Conservation (phyloP, 2,329 filamentous ascomycete genomes). For the Periconia digitata region DNA sequence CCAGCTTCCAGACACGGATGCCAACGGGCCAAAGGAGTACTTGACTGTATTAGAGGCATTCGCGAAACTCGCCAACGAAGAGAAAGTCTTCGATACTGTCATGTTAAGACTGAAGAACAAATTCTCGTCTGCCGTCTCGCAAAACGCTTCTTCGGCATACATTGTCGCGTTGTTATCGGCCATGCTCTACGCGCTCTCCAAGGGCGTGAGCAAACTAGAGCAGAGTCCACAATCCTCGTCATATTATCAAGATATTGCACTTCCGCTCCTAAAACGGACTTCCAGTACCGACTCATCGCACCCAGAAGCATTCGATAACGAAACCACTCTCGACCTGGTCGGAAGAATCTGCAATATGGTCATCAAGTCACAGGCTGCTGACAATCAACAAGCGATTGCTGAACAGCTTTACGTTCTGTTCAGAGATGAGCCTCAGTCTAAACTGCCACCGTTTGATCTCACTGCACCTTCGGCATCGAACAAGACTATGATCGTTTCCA, state of each 20-base stretch:
- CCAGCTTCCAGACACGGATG: conserved; percentile 60
- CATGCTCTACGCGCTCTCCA: conserved; percentile 62
- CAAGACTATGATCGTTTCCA: conserved; percentile 58
- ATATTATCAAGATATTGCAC: conserved; percentile 52
- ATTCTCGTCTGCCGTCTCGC: conserved; percentile 58
- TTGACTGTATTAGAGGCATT: conserved; percentile 63
- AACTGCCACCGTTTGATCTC: conserved; percentile 35
- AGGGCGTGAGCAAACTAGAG: conserved; percentile 56
- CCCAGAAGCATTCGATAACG: conserved; percentile 45
- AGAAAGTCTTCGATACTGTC: conserved; percentile 64
- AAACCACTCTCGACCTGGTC: conserved; percentile 59
- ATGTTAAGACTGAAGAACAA: conserved; percentile 66
- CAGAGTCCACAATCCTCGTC: conserved; percentile 39
- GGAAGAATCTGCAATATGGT: conserved; percentile 64
- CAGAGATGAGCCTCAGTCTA: conserved; percentile 30
- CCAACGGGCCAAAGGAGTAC: conserved; percentile 51
- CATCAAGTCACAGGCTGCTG: conserved; percentile 54
- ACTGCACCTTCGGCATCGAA: conserved; percentile 37
- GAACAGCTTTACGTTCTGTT: conserved; percentile 59
- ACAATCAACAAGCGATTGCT: conserved; percentile 55
- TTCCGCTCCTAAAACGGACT: conserved; percentile 45
- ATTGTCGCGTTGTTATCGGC: conserved; percentile 62
- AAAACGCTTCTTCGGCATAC: conserved; percentile 55
- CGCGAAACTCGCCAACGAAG: conserved; percentile 64
- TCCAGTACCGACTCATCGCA: conserved; percentile 36